phyloP scores from a whole-genome alignment of 208 protist species.

The Paratrypanosoma confusum region DNA sequence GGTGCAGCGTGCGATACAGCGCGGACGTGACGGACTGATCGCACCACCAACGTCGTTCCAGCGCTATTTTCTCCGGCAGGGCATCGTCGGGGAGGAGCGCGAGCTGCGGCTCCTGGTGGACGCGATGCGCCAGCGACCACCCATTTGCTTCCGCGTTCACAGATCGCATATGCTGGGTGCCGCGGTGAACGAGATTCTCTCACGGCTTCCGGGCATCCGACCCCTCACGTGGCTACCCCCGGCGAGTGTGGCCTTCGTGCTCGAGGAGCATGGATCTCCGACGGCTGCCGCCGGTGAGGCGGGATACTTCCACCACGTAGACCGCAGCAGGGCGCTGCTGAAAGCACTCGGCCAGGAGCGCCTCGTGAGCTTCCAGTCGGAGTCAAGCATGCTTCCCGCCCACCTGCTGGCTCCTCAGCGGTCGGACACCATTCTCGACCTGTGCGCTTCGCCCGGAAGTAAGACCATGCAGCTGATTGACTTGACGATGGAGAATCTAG shows the following conservation, averaged over 20 bases:
- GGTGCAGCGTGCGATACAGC: constrained; percentile 24
- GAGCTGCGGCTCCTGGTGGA: constrained; percentile 55
- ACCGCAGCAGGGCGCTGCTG: constrained; percentile 53
- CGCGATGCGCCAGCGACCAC: constrained; percentile 40
- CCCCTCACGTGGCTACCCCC: constrained; percentile 46
- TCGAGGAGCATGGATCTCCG: constrained; percentile 25
- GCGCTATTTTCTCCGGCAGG: constrained; percentile 69
- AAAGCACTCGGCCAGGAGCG: constrained; percentile 40
- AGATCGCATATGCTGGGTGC: constrained; percentile 23
- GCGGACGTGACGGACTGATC: constrained; percentile 17
- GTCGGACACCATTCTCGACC: constrained; percentile 58
- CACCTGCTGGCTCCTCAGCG: constrained; percentile 47
- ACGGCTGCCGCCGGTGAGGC: too few species aligned
- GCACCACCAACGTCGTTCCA: constrained; percentile 62
- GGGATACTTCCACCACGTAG: too few species aligned
- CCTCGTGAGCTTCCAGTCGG: constrained; percentile 52
- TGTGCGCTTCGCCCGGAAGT: constrained; percentile 78
- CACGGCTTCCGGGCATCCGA: constrained; percentile 34
- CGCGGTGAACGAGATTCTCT: constrained; percentile 12
- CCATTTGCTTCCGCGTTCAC: constrained; percentile 49
- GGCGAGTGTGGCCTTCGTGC: constrained; percentile 37
- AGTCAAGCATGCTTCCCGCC: constrained; percentile 70
- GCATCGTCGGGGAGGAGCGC: constrained; percentile 40
- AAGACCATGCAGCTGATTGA: constrained; percentile 64
- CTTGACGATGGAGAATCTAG: constrained; percentile 46